Evolutionary conservation across 768 basidiomycete genomes (phyloP).

Genomic region (Xerocomellus intermedius): DNA sequence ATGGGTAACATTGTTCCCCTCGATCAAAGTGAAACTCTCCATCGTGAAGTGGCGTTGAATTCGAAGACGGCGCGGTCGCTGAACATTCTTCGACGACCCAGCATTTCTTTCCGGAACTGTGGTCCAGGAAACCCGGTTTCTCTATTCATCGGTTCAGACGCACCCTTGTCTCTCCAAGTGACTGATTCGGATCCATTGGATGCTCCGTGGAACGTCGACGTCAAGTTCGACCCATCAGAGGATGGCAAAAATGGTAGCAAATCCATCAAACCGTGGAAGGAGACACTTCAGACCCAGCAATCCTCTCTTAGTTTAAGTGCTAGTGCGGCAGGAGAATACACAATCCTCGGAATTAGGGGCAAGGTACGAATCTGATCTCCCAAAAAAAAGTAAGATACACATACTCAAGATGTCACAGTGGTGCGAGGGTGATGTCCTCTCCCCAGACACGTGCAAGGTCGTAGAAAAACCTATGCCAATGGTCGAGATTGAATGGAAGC

Average conservation of each 20-base stretch:
- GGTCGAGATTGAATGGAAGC: conserved; percentile 85
- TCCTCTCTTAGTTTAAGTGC: conserved; percentile 50
- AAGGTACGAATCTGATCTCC: conserved; percentile 39
- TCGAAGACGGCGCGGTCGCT: conserved; percentile 58
- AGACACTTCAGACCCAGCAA: conserved; percentile 52
- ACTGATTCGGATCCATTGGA: conserved; percentile 59
- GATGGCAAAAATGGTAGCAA: conserved; percentile 40
- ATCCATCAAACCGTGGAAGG: conserved; percentile 59
- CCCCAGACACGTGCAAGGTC: conserved; percentile 78
- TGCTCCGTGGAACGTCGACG: conserved; percentile 62
- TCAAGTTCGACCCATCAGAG: conserved; percentile 58
- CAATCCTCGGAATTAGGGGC: conserved; percentile 66
- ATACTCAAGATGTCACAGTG: conserved; percentile 37
- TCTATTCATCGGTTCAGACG: conserved; percentile 68
- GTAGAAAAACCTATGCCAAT: conserved; percentile 73
- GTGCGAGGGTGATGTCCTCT: conserved; percentile 81
- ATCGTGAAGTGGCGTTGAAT: conserved; percentile 33
- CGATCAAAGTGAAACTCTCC: conserved; percentile 30
- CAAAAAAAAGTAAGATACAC: background rate
- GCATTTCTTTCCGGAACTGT: conserved; percentile 71
- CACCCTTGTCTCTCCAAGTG: conserved; percentile 52
- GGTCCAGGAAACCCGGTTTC: conserved; percentile 66
- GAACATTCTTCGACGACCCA: conserved; percentile 68
- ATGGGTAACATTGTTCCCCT: conserved; percentile 71
- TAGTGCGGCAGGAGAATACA: conserved; percentile 73